Evolutionary conservation across 164 flowering plant species (phyloP), one percentile per base, ranked within the genome.

Genomic region (Kalanchoe fedtschenkoi): DNA sequence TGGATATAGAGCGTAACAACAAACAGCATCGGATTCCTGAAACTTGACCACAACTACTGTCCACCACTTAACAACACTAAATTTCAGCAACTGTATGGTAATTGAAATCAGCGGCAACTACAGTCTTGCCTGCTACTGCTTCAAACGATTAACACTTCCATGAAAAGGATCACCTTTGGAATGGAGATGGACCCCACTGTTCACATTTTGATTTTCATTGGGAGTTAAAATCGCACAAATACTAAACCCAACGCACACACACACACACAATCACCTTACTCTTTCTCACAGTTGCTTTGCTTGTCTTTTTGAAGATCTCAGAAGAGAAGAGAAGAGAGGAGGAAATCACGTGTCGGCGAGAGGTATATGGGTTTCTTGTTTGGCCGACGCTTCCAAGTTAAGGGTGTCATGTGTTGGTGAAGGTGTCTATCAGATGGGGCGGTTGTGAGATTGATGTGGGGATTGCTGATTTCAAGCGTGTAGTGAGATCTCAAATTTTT

Each of bases 261-360:
- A 42, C 28, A 47, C 30, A 47, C 53, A 44, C 32, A 24, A 15
- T 51, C 29, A n/a, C 51, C 77, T 69, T 68, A 58, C 65, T 34
- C 72, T 75, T 72, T 74, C 68, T 10, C 43, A 37, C 64, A 33
- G 22, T 38, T 62, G 37, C 44, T 29, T 38, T 62, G 37, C 44
- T 66, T 64, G 41, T 30, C 56, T 37, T 68, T 58, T 65, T 59
- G n/a, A n/a, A 16, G 19, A 34, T 21, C 43, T 47, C 24, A n/a
- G 10, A 43, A 9, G 15, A 60, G 30, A n/a, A n/a, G n/a, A n/a
- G n/a, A n/a, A n/a, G n/a, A n/a, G n/a, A n/a, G n/a, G n/a, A 37
- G 30, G 44, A 43, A 64, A 64, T 69, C 55, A 42, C 62, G 71
- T 69, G 78, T 72, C 76, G 76, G 74, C 72, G 77, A 57, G 64